Evolutionary conservation across 352 stramenopile genomes (phyloP).

Genomic region (Globisporangium megalacanthum): DNA sequence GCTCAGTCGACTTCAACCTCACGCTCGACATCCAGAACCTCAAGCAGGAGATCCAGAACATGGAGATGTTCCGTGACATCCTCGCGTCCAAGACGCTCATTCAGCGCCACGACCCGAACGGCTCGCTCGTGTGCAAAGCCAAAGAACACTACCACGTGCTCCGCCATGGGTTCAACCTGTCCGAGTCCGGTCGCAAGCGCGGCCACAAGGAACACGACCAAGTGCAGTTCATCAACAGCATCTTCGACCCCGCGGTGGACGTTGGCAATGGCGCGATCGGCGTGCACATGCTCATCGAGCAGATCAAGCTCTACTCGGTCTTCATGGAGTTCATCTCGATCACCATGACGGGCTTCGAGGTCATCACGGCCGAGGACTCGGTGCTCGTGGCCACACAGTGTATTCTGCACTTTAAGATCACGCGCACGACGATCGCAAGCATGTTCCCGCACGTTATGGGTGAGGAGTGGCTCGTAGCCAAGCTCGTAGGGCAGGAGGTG

Average conservation of each 20-base stretch:
- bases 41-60: constrained; percentile 30
- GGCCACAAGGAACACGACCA: constrained; percentile 19
- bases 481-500: constrained; percentile 35
- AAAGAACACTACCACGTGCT: constrained; percentile 23
- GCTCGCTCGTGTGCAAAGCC: constrained; percentile 21
- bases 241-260: constrained; percentile 31
- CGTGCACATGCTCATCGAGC: constrained; percentile 29
- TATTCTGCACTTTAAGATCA: constrained; percentile 31
- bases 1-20: constrained; percentile 26
- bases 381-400: constrained; percentile 29
- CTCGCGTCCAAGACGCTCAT: constrained; percentile 17
- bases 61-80: constrained; percentile 21
- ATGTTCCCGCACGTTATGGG: constrained; percentile 40
- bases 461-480: constrained; percentile 28
- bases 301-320: constrained; percentile 37
- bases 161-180: constrained; percentile 12
- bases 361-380: constrained; percentile 23
- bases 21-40: constrained; percentile 33
- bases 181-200: constrained; percentile 10
- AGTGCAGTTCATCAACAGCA: constrained; percentile 26
- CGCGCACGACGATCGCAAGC: constrained; percentile 34
- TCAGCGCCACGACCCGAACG: constrained; percentile 17
- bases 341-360: constrained; percentile 23
- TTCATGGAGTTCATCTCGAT: constrained; percentile 34
- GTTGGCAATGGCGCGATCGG: constrained; percentile 26